Evolutionary conservation across 164 flowering plant genomes (phyloP).

Genomic region (Aristolochia californica): DNA sequence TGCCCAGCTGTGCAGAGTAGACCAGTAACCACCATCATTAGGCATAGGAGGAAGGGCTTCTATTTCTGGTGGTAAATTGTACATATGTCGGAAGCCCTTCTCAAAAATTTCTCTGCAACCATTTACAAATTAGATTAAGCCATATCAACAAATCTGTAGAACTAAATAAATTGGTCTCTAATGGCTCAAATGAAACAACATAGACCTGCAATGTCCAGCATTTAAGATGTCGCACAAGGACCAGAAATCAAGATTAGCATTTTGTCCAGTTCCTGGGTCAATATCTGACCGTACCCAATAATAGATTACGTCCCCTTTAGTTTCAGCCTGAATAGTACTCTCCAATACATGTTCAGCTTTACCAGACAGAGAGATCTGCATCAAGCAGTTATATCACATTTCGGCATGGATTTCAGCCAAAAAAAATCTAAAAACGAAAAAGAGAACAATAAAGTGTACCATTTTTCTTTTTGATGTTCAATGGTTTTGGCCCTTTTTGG

Average conservation of each 20-base stretch:
- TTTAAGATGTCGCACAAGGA: slow-evolving; percentile 83
- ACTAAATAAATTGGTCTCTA: no score
- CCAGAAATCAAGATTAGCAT: slow-evolving; percentile 62
- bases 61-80: slow-evolving; percentile 48
- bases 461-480: no score
- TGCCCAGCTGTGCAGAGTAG: slow-evolving; percentile 86
- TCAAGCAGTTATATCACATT: neutral
- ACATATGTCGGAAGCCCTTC: slow-evolving; percentile 75
- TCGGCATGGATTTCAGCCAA: neutral
- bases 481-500: no score
- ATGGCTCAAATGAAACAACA: neutral
- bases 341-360: slow-evolving; percentile 70
- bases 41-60: slow-evolving; percentile 98
- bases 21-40: slow-evolving; percentile 85
- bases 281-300: slow-evolving; percentile 64
- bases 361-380: slow-evolving; percentile 63
- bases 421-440: neutral
- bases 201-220: slow-evolving; percentile 82
- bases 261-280: slow-evolving; percentile 29
- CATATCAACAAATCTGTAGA: no score
- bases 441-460: neutral
- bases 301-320: slow-evolving; percentile 70
- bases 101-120: slow-evolving; percentile 60
- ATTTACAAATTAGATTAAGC: slow-evolving; percentile 4
- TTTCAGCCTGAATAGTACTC: slow-evolving; percentile 40